Evolutionary conservation across 805 yeast genomes (phyloP).

Genomic region (Hyphopichia homilentoma): DNA sequence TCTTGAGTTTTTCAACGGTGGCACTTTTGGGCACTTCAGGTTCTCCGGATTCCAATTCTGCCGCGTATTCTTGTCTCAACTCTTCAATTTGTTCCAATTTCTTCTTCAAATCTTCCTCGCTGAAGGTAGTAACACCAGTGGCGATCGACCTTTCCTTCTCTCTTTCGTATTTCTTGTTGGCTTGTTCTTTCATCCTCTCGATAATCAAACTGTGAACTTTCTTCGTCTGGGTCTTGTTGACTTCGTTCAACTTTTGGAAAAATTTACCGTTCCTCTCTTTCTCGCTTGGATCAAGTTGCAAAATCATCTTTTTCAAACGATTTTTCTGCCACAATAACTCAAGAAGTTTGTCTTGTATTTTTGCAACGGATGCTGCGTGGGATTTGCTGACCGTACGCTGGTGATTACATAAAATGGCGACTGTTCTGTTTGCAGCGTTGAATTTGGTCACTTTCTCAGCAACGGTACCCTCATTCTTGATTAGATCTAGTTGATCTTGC

Average conservation of each 20-base stretch:
- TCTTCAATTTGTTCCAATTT: constrained; percentile 56
- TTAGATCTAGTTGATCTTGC: constrained; percentile 89
- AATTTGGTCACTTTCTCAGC: constrained; percentile 83
- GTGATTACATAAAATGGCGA: constrained; percentile 94
- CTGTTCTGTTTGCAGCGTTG: constrained; percentile 94
- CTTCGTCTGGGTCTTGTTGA: constrained; percentile 61
- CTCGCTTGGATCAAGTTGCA: constrained; percentile 56
- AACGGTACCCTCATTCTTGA: constrained; percentile 81
- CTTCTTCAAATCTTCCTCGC: constrained; percentile 52
- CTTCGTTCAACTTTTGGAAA: constrained; percentile 65
- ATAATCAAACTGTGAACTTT: constrained; percentile 56
- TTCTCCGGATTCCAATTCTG: constrained; percentile 58
- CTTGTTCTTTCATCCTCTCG: constrained; percentile 63
- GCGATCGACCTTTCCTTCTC: constrained; percentile 72
- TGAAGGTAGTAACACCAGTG: constrained; percentile 16
- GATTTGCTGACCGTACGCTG: constrained; percentile 87
- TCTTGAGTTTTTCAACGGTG: constrained; percentile 66
- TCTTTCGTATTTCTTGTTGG: constrained; percentile 59
- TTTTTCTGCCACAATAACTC: constrained; percentile 85
- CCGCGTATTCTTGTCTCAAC: constrained; percentile 44
- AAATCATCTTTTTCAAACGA: constrained; percentile 65
- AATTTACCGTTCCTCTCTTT: constrained; percentile 51
- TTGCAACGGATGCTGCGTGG: constrained; percentile 77
- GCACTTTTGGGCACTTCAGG: constrained; percentile 49
- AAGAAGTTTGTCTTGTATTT: constrained; percentile 69